A percentile compares a stretch with the other conserved stretches of the same genome.
Conservation (phyloP, 495 filamentous ascomycete species). For the Podospora sp. region DNA sequence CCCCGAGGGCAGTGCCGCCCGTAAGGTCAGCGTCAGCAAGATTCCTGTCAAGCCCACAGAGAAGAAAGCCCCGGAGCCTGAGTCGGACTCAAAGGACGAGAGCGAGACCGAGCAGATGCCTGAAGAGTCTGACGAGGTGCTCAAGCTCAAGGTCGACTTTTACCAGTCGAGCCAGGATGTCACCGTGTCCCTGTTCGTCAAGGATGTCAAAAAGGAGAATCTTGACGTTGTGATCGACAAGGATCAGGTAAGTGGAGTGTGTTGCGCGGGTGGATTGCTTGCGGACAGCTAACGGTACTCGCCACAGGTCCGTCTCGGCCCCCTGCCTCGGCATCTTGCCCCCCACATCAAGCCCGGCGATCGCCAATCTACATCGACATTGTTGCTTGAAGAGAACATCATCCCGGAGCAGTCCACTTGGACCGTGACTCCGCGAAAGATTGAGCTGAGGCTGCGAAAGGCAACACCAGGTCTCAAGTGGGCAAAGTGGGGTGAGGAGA, state of each 20-base stretch:
- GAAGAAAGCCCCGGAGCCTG: slow-evolving; percentile 18
- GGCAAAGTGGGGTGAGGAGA: slow-evolving; percentile 50
- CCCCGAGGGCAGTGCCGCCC: slow-evolving; percentile 60
- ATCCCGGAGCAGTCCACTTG: slow-evolving; percentile 60
- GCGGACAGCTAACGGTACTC: slow-evolving; percentile 10
- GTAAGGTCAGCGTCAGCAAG: slow-evolving; percentile 61
- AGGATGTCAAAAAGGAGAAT: slow-evolving; percentile 40
- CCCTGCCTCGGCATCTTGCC: slow-evolving; percentile 32
- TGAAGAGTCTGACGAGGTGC: slow-evolving; percentile 27
- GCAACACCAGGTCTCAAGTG: slow-evolving; percentile 70
- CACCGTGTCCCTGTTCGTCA: slow-evolving; percentile 43
- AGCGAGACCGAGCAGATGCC: slow-evolving; percentile 31
- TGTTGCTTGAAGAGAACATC: slow-evolving; percentile 71
- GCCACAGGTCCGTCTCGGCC: slow-evolving; percentile 29
- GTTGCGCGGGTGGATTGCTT: background rate
- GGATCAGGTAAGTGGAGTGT: slow-evolving; percentile 30
- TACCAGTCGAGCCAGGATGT: slow-evolving; percentile 45
- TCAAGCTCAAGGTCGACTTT: slow-evolving; percentile 39
- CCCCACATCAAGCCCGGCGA: slow-evolving; percentile 33
- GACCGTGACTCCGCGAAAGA: slow-evolving; percentile 74
- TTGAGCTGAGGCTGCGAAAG: slow-evolving; percentile 81
- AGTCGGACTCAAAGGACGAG: slow-evolving; percentile 38
- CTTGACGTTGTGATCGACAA: slow-evolving; percentile 34
- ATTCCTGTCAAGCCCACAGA: slow-evolving; percentile 59
- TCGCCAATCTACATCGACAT: slow-evolving; percentile 51